Base-by-base conservation (phyloP, 2,329 filamentous ascomycete species). In the Beauveria brongniartii region DNA sequence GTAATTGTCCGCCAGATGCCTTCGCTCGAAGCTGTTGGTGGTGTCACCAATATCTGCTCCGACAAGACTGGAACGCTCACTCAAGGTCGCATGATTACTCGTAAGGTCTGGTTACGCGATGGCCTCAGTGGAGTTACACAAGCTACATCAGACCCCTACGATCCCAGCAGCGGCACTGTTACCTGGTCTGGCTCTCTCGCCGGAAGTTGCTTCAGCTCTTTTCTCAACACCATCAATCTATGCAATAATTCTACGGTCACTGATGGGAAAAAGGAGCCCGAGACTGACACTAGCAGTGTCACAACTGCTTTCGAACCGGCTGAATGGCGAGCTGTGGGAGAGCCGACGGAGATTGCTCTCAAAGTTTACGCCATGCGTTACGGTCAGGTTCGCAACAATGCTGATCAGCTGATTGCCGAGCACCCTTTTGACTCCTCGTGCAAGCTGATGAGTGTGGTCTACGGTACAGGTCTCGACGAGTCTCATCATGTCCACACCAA, bases 401-500 rank as follows among this genome's bases (percentile, higher is more conserved):
- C 70, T 26, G 77, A 79, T 61, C 71, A 73, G 44, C 73, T 86
- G 50, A 67, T 88, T 10, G 81, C 83, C 1, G 88, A 91, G 67
- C 87, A 87, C 59, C 87, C 87, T 2, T 91, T 91, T 67, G 87
- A 91, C 69, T 90, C 87, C 0, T 83, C 83, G 43, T 82, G 87
- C 72, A 91, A 91, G 75, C 82, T 86, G 62, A 91, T 91, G 88
- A 87, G 85, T 43, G 87, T 90, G 54, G 80, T 90, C 30, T 89
- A 87, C 48, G 71, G 71, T 8, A 71, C 67, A 48, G 70, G 69
- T 1, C 20, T 71, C 18, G 73, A 73, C 26, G 68, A 70, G 12
- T 69, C 70, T 12, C 69, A 69, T 52, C 72, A 75, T 14, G 77
- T 83, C 20, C 84, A 82, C 64, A 80, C 80, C 68, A 86, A 85